phyloP scores from a whole-genome alignment of 1,139 yeast genomes.

The Candida gigantensis region DNA sequence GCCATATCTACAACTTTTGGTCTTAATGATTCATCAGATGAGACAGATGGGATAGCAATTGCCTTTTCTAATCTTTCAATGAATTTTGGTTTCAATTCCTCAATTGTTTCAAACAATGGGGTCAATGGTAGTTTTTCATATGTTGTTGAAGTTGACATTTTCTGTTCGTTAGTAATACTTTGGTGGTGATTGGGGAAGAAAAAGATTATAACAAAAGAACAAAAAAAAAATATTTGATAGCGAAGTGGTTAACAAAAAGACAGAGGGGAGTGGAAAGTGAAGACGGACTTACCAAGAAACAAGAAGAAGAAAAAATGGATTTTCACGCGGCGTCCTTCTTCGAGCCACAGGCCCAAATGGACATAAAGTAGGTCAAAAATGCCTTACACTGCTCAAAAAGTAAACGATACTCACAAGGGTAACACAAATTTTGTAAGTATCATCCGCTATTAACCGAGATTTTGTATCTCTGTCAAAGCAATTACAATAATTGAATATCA shows the following conservation, averaged over 20 bases:
- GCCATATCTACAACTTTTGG: constrained; percentile 89
- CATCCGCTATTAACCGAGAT: too few species aligned
- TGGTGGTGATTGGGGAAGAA: constrained; percentile 1
- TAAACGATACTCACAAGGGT: too few species aligned
- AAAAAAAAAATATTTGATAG: background rate
- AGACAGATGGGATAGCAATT: constrained; percentile 91
- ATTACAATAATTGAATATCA: too few species aligned
- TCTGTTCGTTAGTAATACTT: background rate
- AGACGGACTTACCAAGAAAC: too few species aligned
- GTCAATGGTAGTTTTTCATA: constrained; percentile 46
- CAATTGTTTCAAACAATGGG: constrained; percentile 59
- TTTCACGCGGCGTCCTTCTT: too few species aligned
- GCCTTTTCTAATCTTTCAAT: constrained; percentile 73
- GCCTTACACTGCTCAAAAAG: background rate
- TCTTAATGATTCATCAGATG: constrained; percentile 84
- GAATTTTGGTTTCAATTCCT: constrained; percentile 68
- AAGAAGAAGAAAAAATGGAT: too few species aligned
- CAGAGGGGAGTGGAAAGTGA: too few species aligned
- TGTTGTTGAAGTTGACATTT: constrained; percentile 14
- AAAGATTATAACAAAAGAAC: constrained; percentile 1
- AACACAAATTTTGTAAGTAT: too few species aligned
- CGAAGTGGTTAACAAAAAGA: too few species aligned
- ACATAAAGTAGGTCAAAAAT: background rate
- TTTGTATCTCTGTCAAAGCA: too few species aligned
- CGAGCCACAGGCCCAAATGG: background rate